Conservation (phyloP, 306 rosid species). For the Quercus ilex region DNA sequence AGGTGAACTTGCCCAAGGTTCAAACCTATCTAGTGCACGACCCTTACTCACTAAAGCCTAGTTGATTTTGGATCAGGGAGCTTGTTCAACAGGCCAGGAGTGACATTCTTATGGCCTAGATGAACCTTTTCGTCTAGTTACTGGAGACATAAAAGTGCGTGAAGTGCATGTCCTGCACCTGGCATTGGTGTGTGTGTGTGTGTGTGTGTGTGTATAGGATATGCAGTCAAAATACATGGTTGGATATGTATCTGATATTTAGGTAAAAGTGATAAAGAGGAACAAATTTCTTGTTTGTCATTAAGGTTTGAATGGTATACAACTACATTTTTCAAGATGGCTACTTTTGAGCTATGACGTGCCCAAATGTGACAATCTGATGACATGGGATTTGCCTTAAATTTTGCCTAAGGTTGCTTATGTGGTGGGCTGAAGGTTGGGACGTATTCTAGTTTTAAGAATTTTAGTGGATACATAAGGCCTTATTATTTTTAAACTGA, state of each 20-base stretch:
- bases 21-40: too few relatives aligned
- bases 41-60: too few relatives aligned
- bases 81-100: neutral
- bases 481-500: too few relatives aligned
- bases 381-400: neutral
- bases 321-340: neutral
- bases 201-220: neutral
- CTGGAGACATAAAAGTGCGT: neutral
- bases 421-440: too few relatives aligned
- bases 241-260: too few relatives aligned
- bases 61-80: neutral
- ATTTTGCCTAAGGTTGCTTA: neutral
- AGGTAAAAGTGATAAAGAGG: too few relatives aligned
- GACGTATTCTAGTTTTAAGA: too few relatives aligned
- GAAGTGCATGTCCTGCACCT: neutral
- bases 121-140: neutral
- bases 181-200: neutral
- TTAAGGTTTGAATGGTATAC: neutral
- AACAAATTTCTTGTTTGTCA: too few relatives aligned
- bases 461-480: too few relatives aligned
- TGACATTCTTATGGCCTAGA: neutral
- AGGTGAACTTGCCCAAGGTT: neutral
- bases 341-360: neutral
- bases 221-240: neutral
- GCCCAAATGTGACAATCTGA: neutral